Evolutionary conservation across 148 eudicot species (phyloP).

Genomic region (Cornus florida): DNA sequence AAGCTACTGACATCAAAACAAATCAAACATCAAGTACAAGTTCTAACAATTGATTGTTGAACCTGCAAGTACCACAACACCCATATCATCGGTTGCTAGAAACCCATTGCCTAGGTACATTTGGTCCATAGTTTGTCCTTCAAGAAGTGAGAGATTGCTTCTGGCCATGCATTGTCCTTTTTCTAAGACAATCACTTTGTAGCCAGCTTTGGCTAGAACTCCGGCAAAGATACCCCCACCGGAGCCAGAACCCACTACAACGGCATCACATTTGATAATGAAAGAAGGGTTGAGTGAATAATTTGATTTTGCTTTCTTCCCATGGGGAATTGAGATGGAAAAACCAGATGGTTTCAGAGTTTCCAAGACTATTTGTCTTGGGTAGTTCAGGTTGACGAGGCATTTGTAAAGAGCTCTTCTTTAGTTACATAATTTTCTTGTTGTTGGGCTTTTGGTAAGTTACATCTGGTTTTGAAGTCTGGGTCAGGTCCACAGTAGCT

Average conservation of each 20-base stretch:
- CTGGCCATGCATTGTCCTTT: too few species aligned
- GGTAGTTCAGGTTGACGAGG: constrained; percentile 26
- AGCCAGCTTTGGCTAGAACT: constrained; percentile 63
- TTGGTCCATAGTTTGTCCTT: constrained; percentile 52
- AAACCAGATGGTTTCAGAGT: constrained; percentile 34
- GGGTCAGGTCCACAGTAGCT: constrained; percentile 70
- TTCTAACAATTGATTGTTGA: constrained; percentile 34
- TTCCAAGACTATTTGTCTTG: constrained; percentile 25
- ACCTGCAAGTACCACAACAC: constrained; percentile 52
- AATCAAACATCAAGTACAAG: too few species aligned
- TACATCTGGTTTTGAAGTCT: constrained; percentile 20
- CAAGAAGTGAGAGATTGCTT: constrained; percentile 57
- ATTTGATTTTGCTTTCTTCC: constrained; percentile 8
- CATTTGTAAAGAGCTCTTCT: constrained; percentile 51
- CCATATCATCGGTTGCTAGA: constrained; percentile 41
- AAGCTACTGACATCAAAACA: too few species aligned
- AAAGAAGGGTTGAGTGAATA: constrained; percentile 27
- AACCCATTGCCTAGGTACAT: constrained; percentile 73
- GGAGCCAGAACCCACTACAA: constrained; percentile 72
- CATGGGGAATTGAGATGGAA: constrained; percentile 26
- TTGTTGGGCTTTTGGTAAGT: constrained; percentile 9
- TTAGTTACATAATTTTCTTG: background rate
- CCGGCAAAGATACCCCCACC: constrained; percentile 81
- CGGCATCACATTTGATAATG: constrained; percentile 60
- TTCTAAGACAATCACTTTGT: constrained; percentile 72